Percentiles rank a stretch among this genome's conserved stretches.
These are phyloP conservation scores for Myxozyma melibiosi DNA, from an alignment of 805 yeast genomes.

Conservation along the genomic window DNA sequence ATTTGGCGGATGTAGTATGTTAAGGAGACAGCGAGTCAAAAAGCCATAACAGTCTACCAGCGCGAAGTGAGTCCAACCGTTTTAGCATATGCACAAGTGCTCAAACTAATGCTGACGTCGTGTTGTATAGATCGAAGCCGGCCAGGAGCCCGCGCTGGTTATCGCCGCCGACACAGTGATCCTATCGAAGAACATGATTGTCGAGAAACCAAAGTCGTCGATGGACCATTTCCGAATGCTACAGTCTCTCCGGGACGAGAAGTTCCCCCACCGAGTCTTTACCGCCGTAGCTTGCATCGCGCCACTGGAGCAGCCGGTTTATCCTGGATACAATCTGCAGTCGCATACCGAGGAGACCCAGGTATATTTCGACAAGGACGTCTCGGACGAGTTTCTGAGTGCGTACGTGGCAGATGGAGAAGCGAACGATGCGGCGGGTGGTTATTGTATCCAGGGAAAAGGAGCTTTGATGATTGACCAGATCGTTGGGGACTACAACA, in stretches of 20 bases:
- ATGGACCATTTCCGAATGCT: conserved; percentile 56
- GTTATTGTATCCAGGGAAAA: conserved; percentile 77
- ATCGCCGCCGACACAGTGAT: conserved; percentile 80
- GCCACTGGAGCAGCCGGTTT: conserved; percentile 46
- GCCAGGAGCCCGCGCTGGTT: conserved; percentile 41
- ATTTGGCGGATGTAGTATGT: conserved; percentile 72
- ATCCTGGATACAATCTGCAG: conserved; percentile 47
- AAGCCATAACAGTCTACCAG: conserved; percentile 63
- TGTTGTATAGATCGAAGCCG: conserved; percentile 38
- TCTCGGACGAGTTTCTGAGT: conserved; percentile 58
- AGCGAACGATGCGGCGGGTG: conserved; percentile 87
- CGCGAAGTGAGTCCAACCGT: conserved; percentile 38
- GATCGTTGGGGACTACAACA: conserved; percentile 79
- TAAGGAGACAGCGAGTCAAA: conserved; percentile 64
- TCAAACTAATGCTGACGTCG: not conserved
- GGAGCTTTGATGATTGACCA: conserved; percentile 62
- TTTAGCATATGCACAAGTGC: not conserved
- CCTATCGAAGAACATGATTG: conserved; percentile 55
- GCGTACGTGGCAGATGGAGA: conserved; percentile 71
- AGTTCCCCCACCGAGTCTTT: conserved; percentile 51
- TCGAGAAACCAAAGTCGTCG: conserved; percentile 78
- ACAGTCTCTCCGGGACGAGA: conserved; percentile 50
- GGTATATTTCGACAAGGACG: conserved; percentile 43
- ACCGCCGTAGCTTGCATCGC: conserved; percentile 58
- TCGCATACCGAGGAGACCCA: conserved; percentile 49